Conservation (phyloP, 768 basidiomycete genomes). For the Russula earlei region DNA sequence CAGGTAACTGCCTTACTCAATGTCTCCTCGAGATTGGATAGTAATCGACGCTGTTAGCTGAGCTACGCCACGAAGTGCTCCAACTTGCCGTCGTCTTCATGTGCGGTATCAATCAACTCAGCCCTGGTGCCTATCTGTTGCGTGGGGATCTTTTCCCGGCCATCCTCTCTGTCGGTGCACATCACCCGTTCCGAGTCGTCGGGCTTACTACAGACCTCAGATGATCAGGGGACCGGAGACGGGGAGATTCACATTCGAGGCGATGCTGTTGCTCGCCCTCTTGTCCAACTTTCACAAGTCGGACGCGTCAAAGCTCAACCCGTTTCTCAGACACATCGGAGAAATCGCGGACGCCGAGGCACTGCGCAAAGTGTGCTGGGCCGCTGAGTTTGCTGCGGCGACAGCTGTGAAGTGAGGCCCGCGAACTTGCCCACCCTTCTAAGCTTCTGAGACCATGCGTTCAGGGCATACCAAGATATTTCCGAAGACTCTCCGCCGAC, state of each 20-base stretch:
- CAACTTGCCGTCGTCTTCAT: constrained; percentile 50
- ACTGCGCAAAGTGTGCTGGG: constrained; percentile 51
- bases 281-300: constrained; percentile 67
- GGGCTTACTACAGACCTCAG: constrained; percentile 26
- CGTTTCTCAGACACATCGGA: constrained; percentile 46
- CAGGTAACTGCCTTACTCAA: constrained; percentile 30
- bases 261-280: constrained; percentile 47
- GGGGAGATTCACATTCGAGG: constrained; percentile 49
- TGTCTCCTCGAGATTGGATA: too few relatives aligned
- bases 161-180: constrained; percentile 35
- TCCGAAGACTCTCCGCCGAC: constrained; percentile 44
- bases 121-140: constrained; percentile 64
- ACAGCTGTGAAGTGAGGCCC: constrained; percentile 41
- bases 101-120: constrained; percentile 51
- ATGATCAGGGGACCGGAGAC: constrained; percentile 48
- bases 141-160: constrained; percentile 52
- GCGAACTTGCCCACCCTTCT: background rate
- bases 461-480: constrained; percentile 49
- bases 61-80: constrained; percentile 42
- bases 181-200: background rate
- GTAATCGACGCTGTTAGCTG: too few relatives aligned
- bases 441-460: background rate
- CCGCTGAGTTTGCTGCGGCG: constrained; percentile 42
- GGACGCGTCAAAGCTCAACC: constrained; percentile 60
- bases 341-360: constrained; percentile 39